Conservation (phyloP, 1,139 yeast genomes). For the Tardiomyces digboiensis region DNA sequence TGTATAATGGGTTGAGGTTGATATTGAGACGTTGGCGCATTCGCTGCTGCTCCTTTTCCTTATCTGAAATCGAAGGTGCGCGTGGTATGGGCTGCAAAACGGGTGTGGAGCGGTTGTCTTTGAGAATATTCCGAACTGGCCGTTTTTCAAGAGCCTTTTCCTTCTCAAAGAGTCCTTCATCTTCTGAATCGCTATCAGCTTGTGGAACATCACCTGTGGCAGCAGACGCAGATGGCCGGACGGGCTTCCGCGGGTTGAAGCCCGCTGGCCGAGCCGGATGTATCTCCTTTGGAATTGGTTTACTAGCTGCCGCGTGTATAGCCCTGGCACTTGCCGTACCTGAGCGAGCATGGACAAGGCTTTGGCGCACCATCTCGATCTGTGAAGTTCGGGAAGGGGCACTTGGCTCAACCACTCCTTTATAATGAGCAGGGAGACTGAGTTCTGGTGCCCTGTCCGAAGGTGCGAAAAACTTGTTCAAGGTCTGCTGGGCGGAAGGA, state of each 20-base stretch:
- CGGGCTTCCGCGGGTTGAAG: conserved; percentile 36
- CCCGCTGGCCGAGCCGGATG: conserved; percentile 80
- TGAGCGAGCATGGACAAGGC: not conserved
- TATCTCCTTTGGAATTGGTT: conserved; percentile 21
- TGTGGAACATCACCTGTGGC: not conserved
- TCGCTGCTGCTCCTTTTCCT: conserved; percentile 60
- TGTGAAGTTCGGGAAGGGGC: not conserved
- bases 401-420: not conserved
- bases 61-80: conserved; percentile 18
- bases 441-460: not conserved
- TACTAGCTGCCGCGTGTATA: not conserved
- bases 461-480: not conserved
- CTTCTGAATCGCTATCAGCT: conserved; percentile 8
- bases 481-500: not conserved
- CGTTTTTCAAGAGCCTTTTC: conserved; percentile 1
- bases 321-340: not conserved
- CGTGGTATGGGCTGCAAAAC: not conserved
- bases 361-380: not conserved
- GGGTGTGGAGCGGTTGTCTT: conserved; percentile 1
- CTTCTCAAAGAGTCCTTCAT: conserved; percentile 17
- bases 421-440: not conserved
- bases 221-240: not conserved
- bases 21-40: conserved; percentile 78
- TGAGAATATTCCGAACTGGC: conserved; percentile 3
- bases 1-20: conserved; percentile 67